A percentile compares a stretch with the other conserved stretches of the same genome.
phyloP scores from a whole-genome alignment of 371 early-diverging fungal species.

The Saksenaea oblongispora region DNA sequence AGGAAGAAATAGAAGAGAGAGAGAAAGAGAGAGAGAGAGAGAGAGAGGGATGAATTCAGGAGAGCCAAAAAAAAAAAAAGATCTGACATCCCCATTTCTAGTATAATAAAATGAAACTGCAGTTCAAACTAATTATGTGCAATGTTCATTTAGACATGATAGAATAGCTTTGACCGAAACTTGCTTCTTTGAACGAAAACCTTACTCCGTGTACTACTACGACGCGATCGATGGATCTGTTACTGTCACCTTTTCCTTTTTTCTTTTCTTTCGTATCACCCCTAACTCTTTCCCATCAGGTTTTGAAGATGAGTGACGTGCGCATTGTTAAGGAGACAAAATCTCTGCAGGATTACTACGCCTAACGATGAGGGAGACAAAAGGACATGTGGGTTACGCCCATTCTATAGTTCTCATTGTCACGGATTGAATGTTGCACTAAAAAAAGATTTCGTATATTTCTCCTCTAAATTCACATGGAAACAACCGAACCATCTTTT shows the following conservation, averaged over 20 bases:
- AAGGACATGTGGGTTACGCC: not conserved
- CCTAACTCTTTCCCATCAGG: too few relatives aligned
- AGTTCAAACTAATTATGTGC: not conserved
- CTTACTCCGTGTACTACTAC: too few relatives aligned
- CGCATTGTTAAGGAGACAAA: not conserved
- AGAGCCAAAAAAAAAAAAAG: not conserved
- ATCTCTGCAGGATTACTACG: not conserved
- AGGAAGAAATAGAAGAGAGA: constrained; percentile 10
- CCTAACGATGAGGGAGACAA: not conserved
- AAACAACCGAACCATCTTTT: too few relatives aligned
- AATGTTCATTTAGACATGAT: not conserved
- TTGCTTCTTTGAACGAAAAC: too few relatives aligned
- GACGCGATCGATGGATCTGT: too few relatives aligned
- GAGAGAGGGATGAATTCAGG: constrained; percentile 13
- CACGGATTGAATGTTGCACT: too few relatives aligned
- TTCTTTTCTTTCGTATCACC: too few relatives aligned
- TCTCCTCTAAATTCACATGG: too few relatives aligned
- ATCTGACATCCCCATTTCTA: not conserved
- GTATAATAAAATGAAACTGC: not conserved
- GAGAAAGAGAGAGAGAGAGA: constrained; percentile 10
- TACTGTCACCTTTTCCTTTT: too few relatives aligned
- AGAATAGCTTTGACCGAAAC: too few relatives aligned
- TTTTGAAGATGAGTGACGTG: not conserved
- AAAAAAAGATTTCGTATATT: too few relatives aligned
- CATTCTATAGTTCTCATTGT: too few relatives aligned